These are phyloP conservation scores for Neofusicoccum kwambonambiense DNA, from an alignment of 2,329 filamentous ascomycete genomes.

Conservation along the genomic window DNA sequence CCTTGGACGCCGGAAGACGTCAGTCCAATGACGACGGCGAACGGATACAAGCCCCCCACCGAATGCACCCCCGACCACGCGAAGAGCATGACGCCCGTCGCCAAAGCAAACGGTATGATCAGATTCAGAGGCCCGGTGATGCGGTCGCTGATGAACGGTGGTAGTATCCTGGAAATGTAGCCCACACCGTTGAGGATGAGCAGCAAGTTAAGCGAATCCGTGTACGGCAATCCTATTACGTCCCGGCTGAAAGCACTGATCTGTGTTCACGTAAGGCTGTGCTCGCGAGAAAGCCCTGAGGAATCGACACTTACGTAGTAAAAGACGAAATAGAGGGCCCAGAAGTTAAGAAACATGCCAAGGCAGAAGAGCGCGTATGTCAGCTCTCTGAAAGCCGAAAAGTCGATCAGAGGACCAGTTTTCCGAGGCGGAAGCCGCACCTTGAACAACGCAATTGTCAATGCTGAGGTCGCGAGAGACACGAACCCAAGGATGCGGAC, in stretches of 20 bases:
- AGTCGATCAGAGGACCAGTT: constrained; percentile 34
- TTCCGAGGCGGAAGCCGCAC: constrained; percentile 45
- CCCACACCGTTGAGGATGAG: constrained; percentile 66
- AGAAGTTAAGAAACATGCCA: constrained; percentile 20
- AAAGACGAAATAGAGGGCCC: constrained; percentile 20
- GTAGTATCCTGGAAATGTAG: constrained; percentile 56
- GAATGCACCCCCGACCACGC: constrained; percentile 33
- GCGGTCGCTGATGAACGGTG: constrained; percentile 58
- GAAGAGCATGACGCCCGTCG: constrained; percentile 22
- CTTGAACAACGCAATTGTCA: constrained; percentile 39
- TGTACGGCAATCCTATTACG: constrained; percentile 40
- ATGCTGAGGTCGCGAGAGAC: constrained; percentile 46
- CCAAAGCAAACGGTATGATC: constrained; percentile 14
- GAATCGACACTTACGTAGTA: constrained; percentile 17
- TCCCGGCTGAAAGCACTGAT: constrained; percentile 16
- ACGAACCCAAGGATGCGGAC: constrained; percentile 62
- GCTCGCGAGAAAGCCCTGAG: neutral
- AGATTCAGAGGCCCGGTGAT: constrained; percentile 18
- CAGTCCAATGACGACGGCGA: constrained; percentile 33
- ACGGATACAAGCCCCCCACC: constrained; percentile 28
- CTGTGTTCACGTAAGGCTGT: neutral
- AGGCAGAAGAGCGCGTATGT: constrained; percentile 19
- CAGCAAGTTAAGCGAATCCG: constrained; percentile 58
- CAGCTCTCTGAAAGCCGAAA: constrained; percentile 17
- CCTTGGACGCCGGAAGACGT: constrained; percentile 28